Base-by-base conservation (phyloP, 2,329 filamentous ascomycete genomes). In the Colletotrichum spinosum region DNA sequence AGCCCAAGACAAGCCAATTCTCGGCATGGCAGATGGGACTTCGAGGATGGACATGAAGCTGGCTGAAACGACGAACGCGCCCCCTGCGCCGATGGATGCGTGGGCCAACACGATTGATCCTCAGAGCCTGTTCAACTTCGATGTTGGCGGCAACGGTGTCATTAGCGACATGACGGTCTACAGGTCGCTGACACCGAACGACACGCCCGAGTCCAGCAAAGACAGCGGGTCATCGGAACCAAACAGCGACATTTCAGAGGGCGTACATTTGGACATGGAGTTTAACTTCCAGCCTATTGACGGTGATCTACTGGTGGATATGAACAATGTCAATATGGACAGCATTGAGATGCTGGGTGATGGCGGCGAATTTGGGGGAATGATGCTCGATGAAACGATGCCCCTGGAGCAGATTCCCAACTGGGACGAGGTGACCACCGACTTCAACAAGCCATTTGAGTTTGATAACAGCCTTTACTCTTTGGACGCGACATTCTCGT, bases 181-280 rank as follows among this genome's bases (percentile, higher is more conserved):
- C 70, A 82, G 83, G 17, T 82, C 84, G 1, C 77, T 85, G 61
- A 87, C 87, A 33, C 87, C 87, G 0, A 87, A 88, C 65, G 86
- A 90, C 71, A 90, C 88, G 8, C 88, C 88, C 0, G 88, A 89
- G 69, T 90, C 87, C 2, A 86, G 81, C 74, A 88, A 89, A 73
- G 87, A 90, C 61, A 84, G 83, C 69, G 83, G 84, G 4, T 74
- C 79, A 8, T 88, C 87, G 45, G 87, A 90, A 70, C 85, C 86
- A 9, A 89, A 84, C 67, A 89, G 86, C 71, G 88, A 90, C 69
- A 84, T 89, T 15, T 83, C 86, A 3, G 88, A 90, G 61, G 80
- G 79, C 6, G 80, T 82, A 4, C 74, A 77, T 13, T 77, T 88
- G 12, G 86, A 89, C 48, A 83, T 88, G 54, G 84, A 82, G 38